A percentile compares a stretch with the other conserved stretches of the same genome.
Evolutionary conservation across 768 basidiomycete genomes (phyloP).

Genomic region (Suillus brevipes): DNA sequence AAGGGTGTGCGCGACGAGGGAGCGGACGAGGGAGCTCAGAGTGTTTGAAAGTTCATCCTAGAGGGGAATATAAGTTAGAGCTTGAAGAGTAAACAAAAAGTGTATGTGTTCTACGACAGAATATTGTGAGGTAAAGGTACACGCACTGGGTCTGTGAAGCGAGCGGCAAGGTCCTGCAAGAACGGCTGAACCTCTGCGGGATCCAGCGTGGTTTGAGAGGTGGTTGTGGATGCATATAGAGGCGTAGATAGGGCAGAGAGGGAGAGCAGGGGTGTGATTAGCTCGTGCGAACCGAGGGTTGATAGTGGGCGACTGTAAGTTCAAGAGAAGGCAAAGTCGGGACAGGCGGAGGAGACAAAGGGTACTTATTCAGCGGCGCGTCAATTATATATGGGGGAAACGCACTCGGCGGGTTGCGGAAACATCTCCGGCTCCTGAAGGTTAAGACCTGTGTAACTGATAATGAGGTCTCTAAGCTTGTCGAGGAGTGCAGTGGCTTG

Average conservation of each 20-base stretch:
- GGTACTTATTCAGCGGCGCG: neutral
- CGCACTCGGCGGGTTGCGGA: conserved; percentile 79
- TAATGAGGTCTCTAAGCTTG: conserved; percentile 75
- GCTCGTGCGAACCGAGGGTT: conserved; percentile 70
- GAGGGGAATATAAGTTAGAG: conserved; percentile 17
- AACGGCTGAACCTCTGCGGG: conserved; percentile 76
- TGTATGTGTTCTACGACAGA: neutral
- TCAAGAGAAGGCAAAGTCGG: neutral
- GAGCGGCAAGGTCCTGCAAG: conserved; percentile 77
- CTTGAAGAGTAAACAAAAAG: neutral
- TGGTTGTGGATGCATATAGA: conserved; percentile 48
- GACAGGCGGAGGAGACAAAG: neutral
- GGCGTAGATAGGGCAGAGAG: conserved; percentile 70
- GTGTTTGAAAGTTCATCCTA: conserved; percentile 74
- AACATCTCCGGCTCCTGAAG: conserved; percentile 96
- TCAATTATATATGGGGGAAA: conserved; percentile 9
- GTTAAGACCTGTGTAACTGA: conserved; percentile 86
- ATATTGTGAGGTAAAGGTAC: neutral
- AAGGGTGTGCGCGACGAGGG: conserved; percentile 62
- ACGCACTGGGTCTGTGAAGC: conserved; percentile 53
- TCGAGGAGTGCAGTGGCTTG: conserved; percentile 65
- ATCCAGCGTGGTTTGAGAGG: conserved; percentile 52
- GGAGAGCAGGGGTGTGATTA: conserved; percentile 79
- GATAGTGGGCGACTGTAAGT: neutral
- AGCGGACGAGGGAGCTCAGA: conserved; percentile 70